Base-by-base conservation (phyloP, 192 early-diverging fungal species). In the Coemansia sp. region DNA sequence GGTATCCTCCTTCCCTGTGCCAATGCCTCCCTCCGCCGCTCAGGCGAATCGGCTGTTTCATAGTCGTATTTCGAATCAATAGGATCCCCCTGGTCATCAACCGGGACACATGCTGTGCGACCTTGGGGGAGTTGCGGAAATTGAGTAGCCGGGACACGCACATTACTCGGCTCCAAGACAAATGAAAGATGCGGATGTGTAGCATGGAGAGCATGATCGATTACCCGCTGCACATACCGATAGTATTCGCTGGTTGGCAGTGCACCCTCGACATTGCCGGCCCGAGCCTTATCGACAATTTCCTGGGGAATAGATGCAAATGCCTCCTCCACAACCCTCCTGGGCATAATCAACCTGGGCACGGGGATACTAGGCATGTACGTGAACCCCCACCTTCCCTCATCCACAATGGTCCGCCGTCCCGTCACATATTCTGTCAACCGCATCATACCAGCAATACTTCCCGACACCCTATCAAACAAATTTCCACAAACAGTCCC, bases 381-480 rank as follows among this genome's bases (percentile, higher is more conserved):
- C 18, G 23, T 42, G 16, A 52, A 22, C 14, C 31, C 4, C 50
- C 50, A 52, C 10, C 19, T 20, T 0, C 50, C 50, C 12, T 52
- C 50, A 9, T 52, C 50, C 5, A 41, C 13, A 25, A 52, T 43
- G 17, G 7, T 35, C 7, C 16, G 9, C 17, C 26, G 11, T 3
- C 50, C 50, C 8, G 50, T 52, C 18, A 52, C 38, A 21, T 52
- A 43, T 23, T 52, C 39, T 16, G 50, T 52, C 11, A 52, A 16
- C 13, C 50, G 10, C 17, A 52, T n/a, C n/a, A n/a, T n/a, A n/a
- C n/a, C n/a, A n/a, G n/a, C n/a, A n/a, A n/a, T n/a, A n/a, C n/a
- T n/a, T n/a, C n/a, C n/a, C n/a, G n/a, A n/a, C n/a, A 18, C 6
- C 3, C 14, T 17, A 29, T 28, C 22, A 18, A 44, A 29, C 6